Conservation (phyloP, 2,329 filamentous ascomycete genomes). For the Pseudopyrenochaeta lycopersici region DNA sequence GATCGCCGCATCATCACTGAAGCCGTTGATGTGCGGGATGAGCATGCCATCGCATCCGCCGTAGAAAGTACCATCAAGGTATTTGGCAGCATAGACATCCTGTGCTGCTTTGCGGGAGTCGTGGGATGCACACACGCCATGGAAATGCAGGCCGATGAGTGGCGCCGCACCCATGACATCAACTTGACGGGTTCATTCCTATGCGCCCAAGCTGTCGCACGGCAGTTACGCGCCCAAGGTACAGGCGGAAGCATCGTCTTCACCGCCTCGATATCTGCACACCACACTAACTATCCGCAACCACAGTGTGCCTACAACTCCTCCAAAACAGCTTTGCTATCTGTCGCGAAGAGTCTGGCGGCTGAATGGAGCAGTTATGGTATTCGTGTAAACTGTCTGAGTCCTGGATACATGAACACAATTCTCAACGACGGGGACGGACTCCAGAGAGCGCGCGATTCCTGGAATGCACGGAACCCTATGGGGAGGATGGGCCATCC, state of each 20-base stretch:
- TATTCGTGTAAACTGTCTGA: constrained; percentile 75
- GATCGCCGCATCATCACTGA: constrained; percentile 59
- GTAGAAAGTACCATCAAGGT: constrained; percentile 48
- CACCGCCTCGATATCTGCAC: constrained; percentile 73
- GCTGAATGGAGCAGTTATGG: constrained; percentile 78
- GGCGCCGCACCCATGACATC: constrained; percentile 72
- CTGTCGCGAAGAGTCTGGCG: constrained; percentile 71
- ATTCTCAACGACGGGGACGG: constrained; percentile 73
- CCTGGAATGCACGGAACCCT: constrained; percentile 69
- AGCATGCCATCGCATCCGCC: constrained; percentile 54
- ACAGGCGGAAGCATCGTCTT: constrained; percentile 71
- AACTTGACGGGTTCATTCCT: constrained; percentile 77
- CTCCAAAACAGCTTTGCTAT: constrained; percentile 72
- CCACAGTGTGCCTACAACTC: constrained; percentile 78
- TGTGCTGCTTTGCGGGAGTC: constrained; percentile 74
- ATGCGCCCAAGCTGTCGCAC: constrained; percentile 71
- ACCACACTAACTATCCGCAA: constrained; percentile 75
- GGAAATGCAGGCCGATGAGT: constrained; percentile 67
- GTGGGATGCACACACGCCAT: constrained; percentile 70
- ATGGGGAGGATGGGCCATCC: constrained; percentile 71
- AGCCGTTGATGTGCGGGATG: constrained; percentile 68
- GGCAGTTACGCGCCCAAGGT: constrained; percentile 48
- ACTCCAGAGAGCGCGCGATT: constrained; percentile 61
- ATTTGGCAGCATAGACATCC: constrained; percentile 63
- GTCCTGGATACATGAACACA: constrained; percentile 81